Conservation (phyloP, 1,284 basidiomycete species). For the Leccinum angustisporum region DNA sequence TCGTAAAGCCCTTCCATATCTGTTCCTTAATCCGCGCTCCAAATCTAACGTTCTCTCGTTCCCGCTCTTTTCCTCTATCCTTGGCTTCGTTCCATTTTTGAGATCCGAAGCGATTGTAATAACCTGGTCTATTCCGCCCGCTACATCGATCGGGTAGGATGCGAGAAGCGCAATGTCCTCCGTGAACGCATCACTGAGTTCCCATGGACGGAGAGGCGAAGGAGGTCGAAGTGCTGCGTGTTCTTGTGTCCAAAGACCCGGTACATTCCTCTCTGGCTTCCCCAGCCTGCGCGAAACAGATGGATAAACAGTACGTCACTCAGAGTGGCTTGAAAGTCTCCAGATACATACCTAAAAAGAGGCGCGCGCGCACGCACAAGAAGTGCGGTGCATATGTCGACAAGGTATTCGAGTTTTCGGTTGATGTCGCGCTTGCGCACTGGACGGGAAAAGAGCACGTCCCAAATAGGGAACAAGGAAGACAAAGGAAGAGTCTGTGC, state of each 20-base stretch:
- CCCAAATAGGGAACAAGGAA: conserved; percentile 65
- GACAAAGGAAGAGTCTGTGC: conserved; percentile 68
- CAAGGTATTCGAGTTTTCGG: conserved; percentile 62
- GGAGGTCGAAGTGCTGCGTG: conserved; percentile 38
- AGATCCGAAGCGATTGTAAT: conserved; percentile 66
- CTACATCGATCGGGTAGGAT: conserved; percentile 57
- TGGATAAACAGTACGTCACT: not conserved
- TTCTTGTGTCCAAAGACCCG: conserved; percentile 58
- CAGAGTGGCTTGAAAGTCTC: not conserved
- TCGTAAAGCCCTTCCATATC: conserved; percentile 68
- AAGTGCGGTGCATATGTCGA: conserved; percentile 70
- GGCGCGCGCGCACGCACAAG: conserved; percentile 55
- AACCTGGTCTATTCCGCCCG: conserved; percentile 71
- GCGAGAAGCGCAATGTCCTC: conserved; percentile 66
- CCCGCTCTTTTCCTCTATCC: conserved; percentile 27
- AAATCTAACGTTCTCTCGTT: conserved; percentile 42
- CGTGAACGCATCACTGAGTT: conserved; percentile 62
- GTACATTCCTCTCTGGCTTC: conserved; percentile 42
- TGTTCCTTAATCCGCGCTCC: conserved; percentile 57
- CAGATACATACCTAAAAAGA: conserved; percentile 51
- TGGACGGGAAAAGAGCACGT: conserved; percentile 62
- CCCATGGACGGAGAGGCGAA: conserved; percentile 51
- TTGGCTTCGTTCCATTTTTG: conserved; percentile 47
- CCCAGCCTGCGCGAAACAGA: conserved; percentile 46
- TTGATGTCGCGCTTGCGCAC: conserved; percentile 54